Evolutionary conservation across 768 basidiomycete genomes (phyloP), one percentile per base, ranked within the genome.

Genomic region (Strobilomyces confusus): DNA sequence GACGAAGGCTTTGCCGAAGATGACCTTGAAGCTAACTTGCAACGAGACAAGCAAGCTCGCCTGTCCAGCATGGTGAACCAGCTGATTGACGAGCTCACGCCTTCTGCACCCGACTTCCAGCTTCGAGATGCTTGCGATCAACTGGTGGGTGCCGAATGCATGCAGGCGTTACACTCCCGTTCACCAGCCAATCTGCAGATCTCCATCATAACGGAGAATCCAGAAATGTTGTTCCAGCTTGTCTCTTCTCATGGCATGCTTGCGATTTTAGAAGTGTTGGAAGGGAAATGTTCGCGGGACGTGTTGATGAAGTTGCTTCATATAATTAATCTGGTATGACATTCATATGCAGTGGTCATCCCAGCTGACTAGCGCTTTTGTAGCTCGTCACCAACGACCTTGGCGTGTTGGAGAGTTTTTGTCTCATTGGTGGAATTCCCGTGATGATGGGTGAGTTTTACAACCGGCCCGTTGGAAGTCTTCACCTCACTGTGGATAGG

Each of bases 211-310:
- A 76, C 80, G 29, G 90, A 91, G 34, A 79, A 83, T 1, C 87
- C 89, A 7, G 93, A 95, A 59, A 89, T 95, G 80, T 84, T 91
- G 61, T 70, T 77, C 20, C 94, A 98, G 58, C 79, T 99, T 29
- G 89, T 98, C 13, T 88, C 88, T 15, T 84, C 88, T 0, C 97
- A 98, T 71, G 97, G 97, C 1, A 89, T 97, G 87, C 78, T 98
- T 11, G 94, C 93, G 0, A 89, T 98, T 55, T 70, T 98, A 59
- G 95, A 98, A 67, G 91, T 97, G 0, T 73, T 99, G 34, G 95
- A 98, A 68, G 84, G 87, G 30, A 84, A 86, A 52, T 85, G 89
- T 56, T 88, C 89, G 29, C 76, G 93, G 55, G 94, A 98, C 49
- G 89, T 94, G 8, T 80, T 87, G 45, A 80, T 91, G 72, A 89